Evolutionary conservation across 2,329 filamentous ascomycete genomes (phyloP), one percentile per base, ranked within the genome.

Genomic region (Fusarium setosum): DNA sequence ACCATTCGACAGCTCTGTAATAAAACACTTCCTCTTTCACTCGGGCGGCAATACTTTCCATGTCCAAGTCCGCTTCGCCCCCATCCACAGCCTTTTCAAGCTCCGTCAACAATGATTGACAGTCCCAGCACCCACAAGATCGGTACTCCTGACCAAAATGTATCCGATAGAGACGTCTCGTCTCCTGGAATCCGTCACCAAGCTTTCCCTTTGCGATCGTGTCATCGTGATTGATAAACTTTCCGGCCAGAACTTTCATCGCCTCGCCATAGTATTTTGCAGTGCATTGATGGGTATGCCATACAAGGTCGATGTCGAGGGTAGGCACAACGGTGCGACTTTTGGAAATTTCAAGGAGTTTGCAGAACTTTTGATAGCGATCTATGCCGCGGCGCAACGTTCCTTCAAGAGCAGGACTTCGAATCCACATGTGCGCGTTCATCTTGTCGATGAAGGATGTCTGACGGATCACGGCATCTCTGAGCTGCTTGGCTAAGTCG

Each of bases 241-340:
- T 59, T 0, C 74, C 73, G 0, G 61, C 49, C 3, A 64, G 12
- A 0, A 51, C 38, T 35, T 67, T 66, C 41, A 67, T 67, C n/a
- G 1, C 53, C 61, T 20, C 55, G 32, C 56, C 59, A 56, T 81
- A 81, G 2, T 54, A 13, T 2, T 23, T 57, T 0, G 76, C 70
- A 1, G 72, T 74, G 44, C 75, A 76, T 52, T 81, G 80, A 49
- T 82, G 79, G 0, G 81, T 82, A 45, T 82, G 79, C 81, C 80
- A 82, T 1, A 74, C 75, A 0, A 82, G 68, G 58, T 82, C 80
- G 17, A 82, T 75, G 57, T 81, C 80, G 5, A 80, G 63, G 0
- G 80, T 81, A 0, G 81, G 80, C 3, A 81, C 79, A 5, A 79
- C 59, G 13, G 73, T 75, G 10, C 23, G 71, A 10, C 26, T 12